Evolutionary conservation across 345 rosid species (phyloP).

Genomic region (Durio zibethinus): DNA sequence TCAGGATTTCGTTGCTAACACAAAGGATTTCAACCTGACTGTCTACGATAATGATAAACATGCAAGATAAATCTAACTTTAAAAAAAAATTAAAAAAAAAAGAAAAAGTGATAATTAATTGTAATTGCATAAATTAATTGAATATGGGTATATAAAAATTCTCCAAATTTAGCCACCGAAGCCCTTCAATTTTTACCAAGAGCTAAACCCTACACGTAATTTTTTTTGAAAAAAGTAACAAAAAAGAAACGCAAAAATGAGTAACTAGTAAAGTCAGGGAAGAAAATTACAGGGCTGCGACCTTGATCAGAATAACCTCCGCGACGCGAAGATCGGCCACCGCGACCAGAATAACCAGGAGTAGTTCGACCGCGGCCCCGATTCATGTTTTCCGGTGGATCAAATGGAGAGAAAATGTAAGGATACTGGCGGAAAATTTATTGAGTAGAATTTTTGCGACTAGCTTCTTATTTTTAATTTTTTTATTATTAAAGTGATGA

Average conservation of each 20-base stretch:
- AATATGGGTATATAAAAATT: neutral
- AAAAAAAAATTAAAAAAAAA: too few species aligned
- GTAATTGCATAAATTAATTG: neutral
- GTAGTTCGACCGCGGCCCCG: neutral
- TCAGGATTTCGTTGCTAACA: neutral
- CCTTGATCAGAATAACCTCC: slow-evolving; percentile 7
- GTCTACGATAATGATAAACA: neutral
- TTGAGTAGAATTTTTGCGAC: neutral
- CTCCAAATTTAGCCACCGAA: neutral
- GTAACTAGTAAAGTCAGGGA: neutral
- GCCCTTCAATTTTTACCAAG: neutral
- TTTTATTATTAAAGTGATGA: neutral
- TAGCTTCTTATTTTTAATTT: neutral
- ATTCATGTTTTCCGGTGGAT: neutral
- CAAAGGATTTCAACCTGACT: neutral
- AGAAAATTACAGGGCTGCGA: neutral
- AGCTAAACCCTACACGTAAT: neutral
- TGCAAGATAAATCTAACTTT: neutral
- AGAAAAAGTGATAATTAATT: neutral
- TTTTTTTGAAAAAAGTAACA: neutral
- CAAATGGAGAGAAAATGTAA: neutral
- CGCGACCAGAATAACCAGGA: neutral
- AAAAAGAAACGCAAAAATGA: neutral
- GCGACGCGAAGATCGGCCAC: neutral
- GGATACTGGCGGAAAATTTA: slow-evolving; percentile 8